phyloP scores from a whole-genome alignment of 306 rosid genomes.

The Prosopis cineraria region DNA sequence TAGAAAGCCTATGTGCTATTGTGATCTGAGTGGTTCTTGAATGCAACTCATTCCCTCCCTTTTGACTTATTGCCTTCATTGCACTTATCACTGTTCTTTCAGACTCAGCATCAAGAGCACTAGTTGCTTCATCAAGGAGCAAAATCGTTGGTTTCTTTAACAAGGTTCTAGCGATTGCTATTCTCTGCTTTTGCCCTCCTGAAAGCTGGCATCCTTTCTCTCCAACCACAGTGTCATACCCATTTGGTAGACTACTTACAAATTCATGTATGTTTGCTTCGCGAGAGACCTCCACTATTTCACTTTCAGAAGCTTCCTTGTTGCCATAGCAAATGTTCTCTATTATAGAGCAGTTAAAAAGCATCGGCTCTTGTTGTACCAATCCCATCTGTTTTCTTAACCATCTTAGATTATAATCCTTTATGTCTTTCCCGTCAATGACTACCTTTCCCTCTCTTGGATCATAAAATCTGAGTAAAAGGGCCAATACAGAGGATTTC shows the following conservation, averaged over 20 bases:
- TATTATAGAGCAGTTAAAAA: slow-evolving; percentile 73
- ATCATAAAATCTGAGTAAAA: slow-evolving; percentile 76
- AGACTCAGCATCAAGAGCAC: slow-evolving; percentile 90
- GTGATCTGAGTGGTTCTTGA: slow-evolving; percentile 73
- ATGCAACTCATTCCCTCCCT: slow-evolving; percentile 42
- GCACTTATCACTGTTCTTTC: slow-evolving; percentile 70
- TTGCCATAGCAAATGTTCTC: slow-evolving; percentile 77
- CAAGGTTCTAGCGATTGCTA: slow-evolving; percentile 84
- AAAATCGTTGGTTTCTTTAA: slow-evolving; percentile 73
- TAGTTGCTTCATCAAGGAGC: slow-evolving; percentile 92
- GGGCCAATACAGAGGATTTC: slow-evolving; percentile 76
- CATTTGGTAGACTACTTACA: slow-evolving; percentile 70
- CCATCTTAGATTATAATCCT: slow-evolving; percentile 75
- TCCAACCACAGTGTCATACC: slow-evolving; percentile 76
- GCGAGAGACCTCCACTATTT: slow-evolving; percentile 63
- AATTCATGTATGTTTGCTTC: slow-evolving; percentile 84
- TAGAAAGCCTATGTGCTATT: slow-evolving; percentile 85
- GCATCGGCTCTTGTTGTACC: slow-evolving; percentile 91
- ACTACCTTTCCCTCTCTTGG: slow-evolving; percentile 62
- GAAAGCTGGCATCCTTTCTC: slow-evolving; percentile 90
- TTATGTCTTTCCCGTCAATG: slow-evolving; percentile 69
- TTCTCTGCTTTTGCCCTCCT: slow-evolving; percentile 93
- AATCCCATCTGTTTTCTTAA: slow-evolving; percentile 76
- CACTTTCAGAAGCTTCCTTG: slow-evolving; percentile 66
- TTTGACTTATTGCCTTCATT: slow-evolving; percentile 54